Base-by-base conservation (phyloP, 768 basidiomycete species). In the Coprinopsis strossmayeri region DNA sequence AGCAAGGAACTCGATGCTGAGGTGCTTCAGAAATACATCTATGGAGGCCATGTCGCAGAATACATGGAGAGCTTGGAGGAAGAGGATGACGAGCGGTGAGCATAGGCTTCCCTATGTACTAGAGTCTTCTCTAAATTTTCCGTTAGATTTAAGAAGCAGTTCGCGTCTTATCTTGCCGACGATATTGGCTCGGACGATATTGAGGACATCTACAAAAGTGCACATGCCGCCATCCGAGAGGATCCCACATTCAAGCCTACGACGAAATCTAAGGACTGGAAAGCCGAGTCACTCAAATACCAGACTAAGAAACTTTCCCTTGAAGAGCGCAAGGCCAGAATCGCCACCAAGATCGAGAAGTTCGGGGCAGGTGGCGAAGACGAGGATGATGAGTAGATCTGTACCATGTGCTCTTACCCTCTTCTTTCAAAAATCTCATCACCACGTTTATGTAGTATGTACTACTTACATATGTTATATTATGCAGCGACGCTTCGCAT, bases 1-100 rank as follows among this genome's bases (percentile, higher is more conserved):
- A 64, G 69, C 66, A 99, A 99, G 78, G 73, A 84, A 66, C 79
- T 99, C 53, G 93, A 99, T 54, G 83, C 91, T 37, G 96, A 98
- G 69, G 81, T 85, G 49, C 76, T 98, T 62, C 92, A 95, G 67
- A 95, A 95, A 72, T 99, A 99, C 75, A 98, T 99, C 66, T 88
- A 77, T 59, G 94, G 91, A 65, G 94, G 94, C 45, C 96, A 99
- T 67, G 87, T 99, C 49, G 91, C 96, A 44, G 96, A 98, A 72
- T 99, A 98, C 78, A 99, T 99, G 96, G 91, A 98, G 73, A 88
- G 84, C 49, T 74, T 98, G 46, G 96, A 99, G 74, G 96, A 99
- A 78, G 96, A 99, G 74, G 96, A 99, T 64, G 96, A 98, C 60
- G 95, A 98, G 72, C 81, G 93, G 83, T 83, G 57, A 53, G 77